Evolutionary conservation across 108 stramenopile genomes (phyloP), one percentile per base, ranked within the genome.

Genomic region (Conticribra weissflogii): DNA sequence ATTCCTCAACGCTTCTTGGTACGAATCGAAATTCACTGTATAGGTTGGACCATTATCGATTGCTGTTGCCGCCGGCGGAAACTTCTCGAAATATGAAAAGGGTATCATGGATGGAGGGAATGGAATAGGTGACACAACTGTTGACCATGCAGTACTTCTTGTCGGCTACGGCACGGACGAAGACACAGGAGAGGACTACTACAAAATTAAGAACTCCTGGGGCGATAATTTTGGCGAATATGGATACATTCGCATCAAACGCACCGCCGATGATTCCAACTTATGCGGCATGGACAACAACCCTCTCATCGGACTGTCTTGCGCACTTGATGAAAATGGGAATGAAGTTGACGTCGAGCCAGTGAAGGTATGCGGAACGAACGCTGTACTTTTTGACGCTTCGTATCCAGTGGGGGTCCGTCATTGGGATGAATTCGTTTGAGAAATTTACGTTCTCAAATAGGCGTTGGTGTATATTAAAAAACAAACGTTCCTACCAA

Each of bases 181-280:
- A 21, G 60, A 67, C 18, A 88, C 89, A 0, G 86, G 84, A 0
- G 77, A 90, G 44, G 78, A 86, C 34, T 96, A 88, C 72, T 96
- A 91, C 85, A 61, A 91, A 58, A 68, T 95, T 46, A 70, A 92
- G 14, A 97, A 97, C 69, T 83, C 81, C 15, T 97, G 95, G 95
- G 78, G 88, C 7, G 74, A 81, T 22, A 36, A 59, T n/a, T 97
- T 89, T 89, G 96, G 93, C 1, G 93, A 96, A 54, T 58, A 79
- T 56, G 94, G 94, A 4, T 91, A 88, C 75, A 95, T 92, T 66
- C 78, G 94, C 9, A 68, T 92, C 54, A 74, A 71, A 36, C 85
- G 91, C 21, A 74, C 68, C 3, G 86, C 90, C 47, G 71, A 82
- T 41, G 85, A 91, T 28, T 68, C 59, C 28, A 34, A 54, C 22